A percentile compares a stretch with the other conserved stretches of the same genome.
phyloP scores from a whole-genome alignment of 257 asterid genomes.

The Mentha longifolia region DNA sequence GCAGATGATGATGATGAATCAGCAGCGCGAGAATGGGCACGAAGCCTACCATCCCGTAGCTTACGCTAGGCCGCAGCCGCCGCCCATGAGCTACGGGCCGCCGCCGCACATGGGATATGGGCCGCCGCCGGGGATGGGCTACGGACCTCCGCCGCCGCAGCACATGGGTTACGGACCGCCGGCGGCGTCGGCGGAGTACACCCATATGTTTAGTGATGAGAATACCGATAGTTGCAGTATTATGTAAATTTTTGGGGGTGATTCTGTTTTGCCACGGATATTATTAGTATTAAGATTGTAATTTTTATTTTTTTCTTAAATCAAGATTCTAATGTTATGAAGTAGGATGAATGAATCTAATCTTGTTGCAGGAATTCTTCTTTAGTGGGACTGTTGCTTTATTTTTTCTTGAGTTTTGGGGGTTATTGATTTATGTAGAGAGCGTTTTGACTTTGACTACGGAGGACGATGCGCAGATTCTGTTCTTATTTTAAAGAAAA shows the following conservation, averaged over 20 bases:
- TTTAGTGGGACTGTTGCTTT: no score
- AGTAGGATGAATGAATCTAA: background rate
- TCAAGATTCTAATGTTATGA: background rate
- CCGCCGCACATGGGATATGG: slow-evolving; percentile 22
- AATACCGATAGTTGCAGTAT: slow-evolving; percentile 75
- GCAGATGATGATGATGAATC: slow-evolving; percentile 79
- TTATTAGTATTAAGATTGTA: slow-evolving; percentile 11
- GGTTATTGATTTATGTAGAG: background rate
- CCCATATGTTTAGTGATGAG: slow-evolving; percentile 77
- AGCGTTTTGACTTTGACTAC: background rate
- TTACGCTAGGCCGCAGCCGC: slow-evolving; percentile 48
- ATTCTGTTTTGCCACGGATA: background rate
- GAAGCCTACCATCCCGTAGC: slow-evolving; percentile 58
- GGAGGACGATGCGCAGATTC: background rate
- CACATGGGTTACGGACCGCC: slow-evolving; percentile 8
- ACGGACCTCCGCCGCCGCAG: background rate
- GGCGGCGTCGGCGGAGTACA: slow-evolving; percentile 44
- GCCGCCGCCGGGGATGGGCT: background rate
- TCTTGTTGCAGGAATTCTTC: background rate
- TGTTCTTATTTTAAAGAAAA: no score
- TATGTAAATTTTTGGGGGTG: slow-evolving; percentile 46
- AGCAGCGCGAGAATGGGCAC: slow-evolving; percentile 50
- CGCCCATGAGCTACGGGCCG: slow-evolving; percentile 40
- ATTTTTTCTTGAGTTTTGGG: background rate
- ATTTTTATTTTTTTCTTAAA: background rate